phyloP scores from a whole-genome alignment of 768 basidiomycete genomes.

The Trametes cubensis region DNA sequence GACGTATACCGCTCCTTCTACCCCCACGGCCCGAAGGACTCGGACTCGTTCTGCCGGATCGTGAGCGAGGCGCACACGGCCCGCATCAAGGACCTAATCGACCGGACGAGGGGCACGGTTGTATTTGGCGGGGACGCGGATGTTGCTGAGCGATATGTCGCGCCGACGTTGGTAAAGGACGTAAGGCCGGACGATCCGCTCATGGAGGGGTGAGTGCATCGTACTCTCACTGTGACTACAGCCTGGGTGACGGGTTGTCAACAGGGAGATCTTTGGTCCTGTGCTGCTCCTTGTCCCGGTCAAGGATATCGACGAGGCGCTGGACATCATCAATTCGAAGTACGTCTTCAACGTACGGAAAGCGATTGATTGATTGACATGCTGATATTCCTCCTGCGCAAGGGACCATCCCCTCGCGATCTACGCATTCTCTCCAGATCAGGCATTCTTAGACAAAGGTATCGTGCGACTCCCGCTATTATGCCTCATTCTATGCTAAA shows the following conservation, averaged over 20 bases:
- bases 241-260: not conserved
- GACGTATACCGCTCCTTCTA: constrained; percentile 58
- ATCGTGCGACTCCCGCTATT: not conserved
- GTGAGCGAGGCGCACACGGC: constrained; percentile 53
- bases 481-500: constrained; percentile 25
- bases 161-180: constrained; percentile 71
- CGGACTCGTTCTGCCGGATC: constrained; percentile 53
- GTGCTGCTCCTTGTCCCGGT: constrained; percentile 75
- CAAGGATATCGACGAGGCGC: constrained; percentile 66
- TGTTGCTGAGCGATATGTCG: constrained; percentile 58
- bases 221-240: not conserved
- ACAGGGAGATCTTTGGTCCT: constrained; percentile 85
- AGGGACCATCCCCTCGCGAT: constrained; percentile 62
- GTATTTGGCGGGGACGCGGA: constrained; percentile 66
- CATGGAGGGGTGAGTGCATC: constrained; percentile 67
- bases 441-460: constrained; percentile 64
- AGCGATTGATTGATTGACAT: not conserved
- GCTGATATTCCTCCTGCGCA: not conserved
- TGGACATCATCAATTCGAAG: constrained; percentile 67
- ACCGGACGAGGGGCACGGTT: constrained; percentile 64
- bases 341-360: constrained; percentile 35
- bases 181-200: constrained; percentile 66
- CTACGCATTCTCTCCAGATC: constrained; percentile 73
- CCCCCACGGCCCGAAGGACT: constrained; percentile 40
- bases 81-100: constrained; percentile 61